Percentiles rank a stretch among this genome's conserved stretches.
These are phyloP conservation scores for Penicillium sp. DNA, from an alignment of 2,329 filamentous ascomycete species.

Conservation along the genomic window DNA sequence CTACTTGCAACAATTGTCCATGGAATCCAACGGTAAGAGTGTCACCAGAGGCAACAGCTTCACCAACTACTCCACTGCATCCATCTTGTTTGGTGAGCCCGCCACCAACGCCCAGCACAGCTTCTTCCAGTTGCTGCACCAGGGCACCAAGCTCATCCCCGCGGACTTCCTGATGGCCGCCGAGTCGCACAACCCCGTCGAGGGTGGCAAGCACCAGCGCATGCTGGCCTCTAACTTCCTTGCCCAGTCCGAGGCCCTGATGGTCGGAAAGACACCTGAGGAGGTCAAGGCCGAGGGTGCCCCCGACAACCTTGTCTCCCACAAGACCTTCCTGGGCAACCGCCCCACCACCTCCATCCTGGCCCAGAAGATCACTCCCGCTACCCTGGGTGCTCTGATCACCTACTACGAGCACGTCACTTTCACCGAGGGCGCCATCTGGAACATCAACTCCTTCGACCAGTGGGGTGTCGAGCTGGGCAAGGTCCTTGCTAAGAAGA, in stretches of 20 bases:
- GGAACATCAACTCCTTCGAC: conserved; percentile 99
- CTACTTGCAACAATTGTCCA: conserved; percentile 97
- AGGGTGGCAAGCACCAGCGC: conserved; percentile 88
- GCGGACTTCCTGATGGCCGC: conserved; percentile 97
- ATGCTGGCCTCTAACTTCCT: conserved; percentile 56
- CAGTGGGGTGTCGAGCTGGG: conserved; percentile 99
- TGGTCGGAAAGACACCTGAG: conserved; percentile 56
- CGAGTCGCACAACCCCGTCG: conserved; percentile 93
- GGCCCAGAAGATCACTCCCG: conserved; percentile 89
- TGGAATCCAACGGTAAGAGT: conserved; percentile 99
- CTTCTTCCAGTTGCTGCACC: conserved; percentile 99
- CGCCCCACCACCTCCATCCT: conserved; percentile 94
- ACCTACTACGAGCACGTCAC: conserved; percentile 99
- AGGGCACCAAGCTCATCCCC: conserved; percentile 98
- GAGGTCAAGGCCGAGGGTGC: conserved; percentile 52
- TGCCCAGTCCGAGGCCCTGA: conserved; percentile 52
- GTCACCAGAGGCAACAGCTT: too few species aligned
- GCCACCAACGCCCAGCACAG: conserved; percentile 99
- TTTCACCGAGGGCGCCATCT: conserved; percentile 95
- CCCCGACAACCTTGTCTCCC: conserved; percentile 68
- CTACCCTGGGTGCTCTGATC: conserved; percentile 89
- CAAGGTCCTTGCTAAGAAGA: conserved; percentile 94
- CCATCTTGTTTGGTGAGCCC: conserved; percentile 95
- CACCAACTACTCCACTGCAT: conserved; percentile 95
- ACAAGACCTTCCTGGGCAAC: conserved; percentile 99